These are phyloP conservation scores for Bruguiera gymnorhiza DNA, from an alignment of 345 rosid species.

Conservation along the genomic window DNA sequence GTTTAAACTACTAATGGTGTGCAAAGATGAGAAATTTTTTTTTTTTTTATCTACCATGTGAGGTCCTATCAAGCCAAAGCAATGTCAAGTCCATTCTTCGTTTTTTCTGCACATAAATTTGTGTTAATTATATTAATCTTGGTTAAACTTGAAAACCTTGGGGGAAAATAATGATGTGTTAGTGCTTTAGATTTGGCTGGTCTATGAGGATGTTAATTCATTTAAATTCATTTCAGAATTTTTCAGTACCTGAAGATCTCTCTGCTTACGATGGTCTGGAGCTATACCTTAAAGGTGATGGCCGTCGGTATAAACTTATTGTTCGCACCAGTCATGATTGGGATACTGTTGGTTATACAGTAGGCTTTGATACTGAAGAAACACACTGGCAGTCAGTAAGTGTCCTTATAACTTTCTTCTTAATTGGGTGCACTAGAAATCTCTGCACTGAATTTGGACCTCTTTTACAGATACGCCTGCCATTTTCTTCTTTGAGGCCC, in stretches of 20 bases:
- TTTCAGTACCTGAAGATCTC: conserved; percentile 66
- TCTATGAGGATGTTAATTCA: conserved; percentile 9
- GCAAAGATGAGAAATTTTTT: not conserved
- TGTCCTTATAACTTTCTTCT: conserved; percentile 6
- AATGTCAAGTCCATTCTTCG: not conserved
- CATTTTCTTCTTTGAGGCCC: conserved; percentile 84
- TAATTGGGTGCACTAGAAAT: not conserved
- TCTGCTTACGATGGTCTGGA: conserved; percentile 91
- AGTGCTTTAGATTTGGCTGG: not conserved
- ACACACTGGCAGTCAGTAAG: conserved; percentile 93
- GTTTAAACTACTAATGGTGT: too few species aligned
- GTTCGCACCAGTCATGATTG: conserved; percentile 74
- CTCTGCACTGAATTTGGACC: conserved; percentile 6
- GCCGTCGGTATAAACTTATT: conserved; percentile 77
- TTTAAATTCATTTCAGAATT: conserved; percentile 52
- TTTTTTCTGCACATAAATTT: not conserved
- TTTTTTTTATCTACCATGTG: not conserved
- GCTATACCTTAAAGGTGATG: conserved; percentile 75
- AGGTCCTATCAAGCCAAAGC: not conserved
- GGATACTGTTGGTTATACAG: conserved; percentile 90
- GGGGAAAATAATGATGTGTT: not conserved
- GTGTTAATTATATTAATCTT: not conserved
- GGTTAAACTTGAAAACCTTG: not conserved
- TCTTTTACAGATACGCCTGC: conserved; percentile 52
- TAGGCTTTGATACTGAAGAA: conserved; percentile 66